Evolutionary conservation across 495 filamentous ascomycete genomes (phyloP).

Genomic region (Penicillium arizonense): DNA sequence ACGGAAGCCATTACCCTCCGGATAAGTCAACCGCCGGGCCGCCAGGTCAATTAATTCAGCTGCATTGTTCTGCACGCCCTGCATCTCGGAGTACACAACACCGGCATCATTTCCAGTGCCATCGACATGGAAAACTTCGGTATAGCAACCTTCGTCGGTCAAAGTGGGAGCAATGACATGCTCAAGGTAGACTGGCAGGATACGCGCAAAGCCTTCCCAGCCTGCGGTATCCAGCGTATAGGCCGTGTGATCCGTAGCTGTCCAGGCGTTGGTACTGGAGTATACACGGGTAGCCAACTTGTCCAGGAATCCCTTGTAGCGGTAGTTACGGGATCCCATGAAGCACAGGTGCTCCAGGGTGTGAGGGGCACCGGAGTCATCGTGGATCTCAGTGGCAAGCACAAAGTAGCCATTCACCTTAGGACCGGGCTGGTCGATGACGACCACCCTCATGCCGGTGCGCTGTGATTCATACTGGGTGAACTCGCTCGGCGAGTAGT

Average conservation of each 20-base stretch:
- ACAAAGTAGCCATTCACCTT: slow-evolving; percentile 94
- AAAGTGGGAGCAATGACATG: slow-evolving; percentile 89
- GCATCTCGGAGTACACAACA: slow-evolving; percentile 99
- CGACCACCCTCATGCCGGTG: slow-evolving; percentile 90
- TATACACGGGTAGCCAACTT: slow-evolving; percentile 91
- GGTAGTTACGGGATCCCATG: slow-evolving; percentile 94
- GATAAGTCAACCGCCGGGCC: slow-evolving; percentile 77
- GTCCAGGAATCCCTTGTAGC: slow-evolving; percentile 91
- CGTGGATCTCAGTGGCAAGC: slow-evolving; percentile 94
- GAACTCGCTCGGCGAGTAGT: slow-evolving; percentile 82
- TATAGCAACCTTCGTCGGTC: slow-evolving; percentile 89
- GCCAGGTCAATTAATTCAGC: slow-evolving; percentile 80
- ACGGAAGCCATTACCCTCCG: slow-evolving; percentile 84
- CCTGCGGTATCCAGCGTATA: slow-evolving; percentile 94
- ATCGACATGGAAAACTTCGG: slow-evolving; percentile 95
- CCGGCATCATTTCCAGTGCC: slow-evolving; percentile 92
- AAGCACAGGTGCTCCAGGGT: slow-evolving; percentile 96
- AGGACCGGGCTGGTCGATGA: slow-evolving; percentile 87
- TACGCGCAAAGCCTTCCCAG: slow-evolving; percentile 94
- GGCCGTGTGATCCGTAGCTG: slow-evolving; percentile 88
- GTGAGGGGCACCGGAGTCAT: slow-evolving; percentile 93
- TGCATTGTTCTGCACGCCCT: slow-evolving; percentile 83
- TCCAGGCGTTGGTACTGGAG: slow-evolving; percentile 95
- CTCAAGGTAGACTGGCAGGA: slow-evolving; percentile 92
- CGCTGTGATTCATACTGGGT: slow-evolving; percentile 85